These are phyloP conservation scores for Amesomyces nigricolor DNA, from an alignment of 2,329 filamentous ascomycete species.

Conservation along the genomic window DNA sequence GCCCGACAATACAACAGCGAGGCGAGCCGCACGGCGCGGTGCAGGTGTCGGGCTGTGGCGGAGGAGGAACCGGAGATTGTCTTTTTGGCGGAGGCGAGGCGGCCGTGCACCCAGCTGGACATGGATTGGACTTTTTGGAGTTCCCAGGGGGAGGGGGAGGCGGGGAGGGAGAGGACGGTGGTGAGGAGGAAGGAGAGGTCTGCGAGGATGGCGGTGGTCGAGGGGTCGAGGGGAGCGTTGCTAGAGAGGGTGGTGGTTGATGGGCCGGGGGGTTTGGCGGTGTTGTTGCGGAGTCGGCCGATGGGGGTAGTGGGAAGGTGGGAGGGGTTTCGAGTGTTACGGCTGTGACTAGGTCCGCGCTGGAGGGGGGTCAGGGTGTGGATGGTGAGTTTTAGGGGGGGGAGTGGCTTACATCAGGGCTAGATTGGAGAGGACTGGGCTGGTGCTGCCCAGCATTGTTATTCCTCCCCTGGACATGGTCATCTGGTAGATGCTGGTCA, in stretches of 20 bases:
- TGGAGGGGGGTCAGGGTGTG: background rate
- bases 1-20: constrained; percentile 14
- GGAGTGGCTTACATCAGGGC: constrained; percentile 14
- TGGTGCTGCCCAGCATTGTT: background rate
- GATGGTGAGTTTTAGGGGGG: too few species aligned
- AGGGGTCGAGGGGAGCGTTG: background rate
- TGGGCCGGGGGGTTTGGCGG: too few species aligned
- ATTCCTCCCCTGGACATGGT: constrained; percentile 4
- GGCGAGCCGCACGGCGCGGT: constrained; percentile 7
- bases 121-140: constrained; percentile 14
- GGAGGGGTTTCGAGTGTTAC: constrained; percentile 8
- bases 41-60: background rate
- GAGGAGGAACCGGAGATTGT: background rate
- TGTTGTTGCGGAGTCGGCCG: background rate
- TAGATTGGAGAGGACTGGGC: constrained; percentile 4
- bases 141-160: constrained; percentile 4
- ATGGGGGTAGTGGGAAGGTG: background rate
- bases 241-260: background rate
- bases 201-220: constrained; percentile 12
- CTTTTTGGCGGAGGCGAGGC: background rate
- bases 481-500: constrained; percentile 9
- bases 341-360: constrained; percentile 5
- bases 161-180: constrained; percentile 9
- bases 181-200: constrained; percentile 17
- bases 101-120: constrained; percentile 15